phyloP scores from a whole-genome alignment of 1,284 basidiomycete species.

The Cryptococcus wingfieldii region DNA sequence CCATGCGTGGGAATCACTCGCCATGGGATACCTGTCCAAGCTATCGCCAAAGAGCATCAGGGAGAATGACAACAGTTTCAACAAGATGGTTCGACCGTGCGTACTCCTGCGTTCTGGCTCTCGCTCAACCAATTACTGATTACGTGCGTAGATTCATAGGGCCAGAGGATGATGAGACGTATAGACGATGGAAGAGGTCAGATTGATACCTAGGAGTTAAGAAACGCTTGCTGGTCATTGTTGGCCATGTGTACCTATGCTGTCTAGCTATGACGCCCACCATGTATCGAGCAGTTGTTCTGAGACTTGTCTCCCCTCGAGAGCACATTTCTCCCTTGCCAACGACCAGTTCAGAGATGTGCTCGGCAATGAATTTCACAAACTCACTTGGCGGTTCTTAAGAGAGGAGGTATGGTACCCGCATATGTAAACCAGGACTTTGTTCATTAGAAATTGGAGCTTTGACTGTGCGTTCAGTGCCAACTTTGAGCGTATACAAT shows the following conservation, averaged over 20 bases:
- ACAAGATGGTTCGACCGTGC: constrained; percentile 44
- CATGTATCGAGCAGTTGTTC: no score
- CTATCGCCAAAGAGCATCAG: constrained; percentile 41
- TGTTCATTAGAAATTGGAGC: no score
- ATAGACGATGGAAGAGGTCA: constrained; percentile 19
- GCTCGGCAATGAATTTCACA: no score
- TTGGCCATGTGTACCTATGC: not conserved
- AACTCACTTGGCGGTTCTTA: no score
- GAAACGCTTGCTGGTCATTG: not conserved
- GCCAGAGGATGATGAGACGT: constrained; percentile 34
- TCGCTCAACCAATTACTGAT: not conserved
- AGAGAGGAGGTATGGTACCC: no score
- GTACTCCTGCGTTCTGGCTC: constrained; percentile 10
- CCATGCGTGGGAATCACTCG: constrained; percentile 50
- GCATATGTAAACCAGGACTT: no score
- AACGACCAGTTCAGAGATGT: no score
- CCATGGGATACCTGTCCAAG: constrained; percentile 42
- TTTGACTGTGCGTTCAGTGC: no score
- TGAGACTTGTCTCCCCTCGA: no score
- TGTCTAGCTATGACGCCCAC: not conserved
- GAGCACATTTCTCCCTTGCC: no score
- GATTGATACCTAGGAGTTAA: not conserved
- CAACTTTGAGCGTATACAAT: no score
- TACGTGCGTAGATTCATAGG: constrained; percentile 27
- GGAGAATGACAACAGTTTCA: constrained; percentile 44